Evolutionary conservation across 2,329 filamentous ascomycete genomes (phyloP).

Genomic region (Trematosphaeria pertusa): DNA sequence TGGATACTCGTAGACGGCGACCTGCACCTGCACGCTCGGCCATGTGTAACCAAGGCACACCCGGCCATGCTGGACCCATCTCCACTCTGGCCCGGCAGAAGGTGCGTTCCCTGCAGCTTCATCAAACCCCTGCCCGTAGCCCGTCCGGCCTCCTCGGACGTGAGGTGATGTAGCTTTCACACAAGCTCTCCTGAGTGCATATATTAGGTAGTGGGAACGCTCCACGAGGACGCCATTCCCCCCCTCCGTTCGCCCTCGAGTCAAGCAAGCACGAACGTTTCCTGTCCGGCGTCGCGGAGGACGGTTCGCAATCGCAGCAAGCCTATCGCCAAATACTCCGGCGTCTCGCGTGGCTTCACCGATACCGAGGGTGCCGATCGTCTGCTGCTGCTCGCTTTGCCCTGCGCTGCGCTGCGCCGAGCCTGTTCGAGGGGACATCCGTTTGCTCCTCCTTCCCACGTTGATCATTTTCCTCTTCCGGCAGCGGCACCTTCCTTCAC

Average conservation of each 20-base stretch:
- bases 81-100: neutral
- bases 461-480: neutral
- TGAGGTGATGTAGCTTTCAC: neutral
- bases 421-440: too few species aligned
- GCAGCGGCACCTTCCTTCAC: neutral
- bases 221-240: neutral
- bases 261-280: too few species aligned
- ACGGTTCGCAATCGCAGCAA: neutral
- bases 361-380: neutral
- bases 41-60: slow-evolving; percentile 13
- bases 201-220: neutral
- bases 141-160: neutral
- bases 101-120: neutral
- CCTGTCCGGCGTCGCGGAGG: too few species aligned
- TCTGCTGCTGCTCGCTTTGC: neutral
- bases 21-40: neutral
- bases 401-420: neutral
- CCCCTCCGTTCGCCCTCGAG: neutral
- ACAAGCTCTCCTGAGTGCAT: neutral
- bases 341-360: neutral
- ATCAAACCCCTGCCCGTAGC: neutral
- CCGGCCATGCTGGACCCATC: too few species aligned
- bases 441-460: too few species aligned
- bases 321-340: slow-evolving; percentile 2
- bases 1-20: slow-evolving; percentile 10